Evolutionary conservation across 768 basidiomycete genomes (phyloP), one percentile per base, ranked within the genome.

Genomic region (Pleurotus giganteus): DNA sequence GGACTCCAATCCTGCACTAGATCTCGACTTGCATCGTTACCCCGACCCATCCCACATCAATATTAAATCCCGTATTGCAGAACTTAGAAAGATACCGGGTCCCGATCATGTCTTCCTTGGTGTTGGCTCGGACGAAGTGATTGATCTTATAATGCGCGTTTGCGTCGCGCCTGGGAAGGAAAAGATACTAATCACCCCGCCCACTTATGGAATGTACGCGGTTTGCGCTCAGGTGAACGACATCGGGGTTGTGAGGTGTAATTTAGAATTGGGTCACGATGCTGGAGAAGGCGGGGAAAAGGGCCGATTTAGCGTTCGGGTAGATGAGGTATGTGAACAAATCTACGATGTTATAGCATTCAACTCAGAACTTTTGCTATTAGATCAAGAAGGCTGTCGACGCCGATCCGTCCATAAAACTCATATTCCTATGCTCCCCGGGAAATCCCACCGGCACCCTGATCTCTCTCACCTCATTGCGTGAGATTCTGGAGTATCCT

Each of bases 171-270:
- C 97, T 0, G 82, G 69, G 1, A 78, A 71, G 52, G 96, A 98
- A 61, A 89, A 86, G 66, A 88, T 97, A 29, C 69, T 98, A 65
- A 88, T 83, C 31, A 92, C 90, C 1, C 96, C 96, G 1, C 97
- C 97, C 4, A 98, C 97, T 11, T 98, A 98, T 66, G 97, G 96
- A 15, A 99, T 98, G 96, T 98, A 98, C 71, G 68, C 80, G 11
- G 96, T 98, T 1, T 94, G 89, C 56, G 97, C 96, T 8, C 89
- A 97, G 64, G 86, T 98, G 43, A 99, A 99, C 66, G 97, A 99
- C 66, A 76, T 96, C 13, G 88, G 82, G 0, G 71, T 96, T 3
- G 82, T 94, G 42, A 86, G 87, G 63, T 84, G 90, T 17, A 84
- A 85, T 2, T 72, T 98, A 23, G 82, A 85, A 60, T 65, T 89